Base-by-base conservation (phyloP, 768 basidiomycete genomes). In the Cyathus striatus region DNA sequence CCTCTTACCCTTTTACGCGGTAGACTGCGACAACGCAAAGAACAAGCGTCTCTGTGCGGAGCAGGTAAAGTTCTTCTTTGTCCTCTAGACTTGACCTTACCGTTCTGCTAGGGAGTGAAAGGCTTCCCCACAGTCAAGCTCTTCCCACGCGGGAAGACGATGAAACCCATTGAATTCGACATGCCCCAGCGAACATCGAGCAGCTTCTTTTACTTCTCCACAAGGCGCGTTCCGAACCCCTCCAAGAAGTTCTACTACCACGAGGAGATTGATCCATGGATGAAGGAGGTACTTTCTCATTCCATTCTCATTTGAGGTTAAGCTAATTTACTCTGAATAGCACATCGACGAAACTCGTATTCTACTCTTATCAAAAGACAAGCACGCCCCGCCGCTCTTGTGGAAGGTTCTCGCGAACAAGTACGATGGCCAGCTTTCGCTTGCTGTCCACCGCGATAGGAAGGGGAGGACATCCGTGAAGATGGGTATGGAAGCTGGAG, bases 81-180 rank as follows among this genome's bases (percentile, higher is more conserved):
- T n/a, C n/a, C 25, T 23, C 16, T 10, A 32, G 16, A 10, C 7
- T 17, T 10, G 16, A 16, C 13, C 9, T 3, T 18, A 14, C 21
- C 25, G 37, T 14, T 38, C n/a, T 26, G 21, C 10, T 49, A 83
- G 76, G 81, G 81, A 12, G 78, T 96, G 17, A 72, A 93, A 63
- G 93, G 93, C 2, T 97, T 93, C 75, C 93, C 93, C 2, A 96
- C 93, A 2, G 70, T 97, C 60, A 97, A 97, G 79, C 64, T 88
- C 2, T 97, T 85, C 67, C 90, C 93, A 9, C 75, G 85, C 32
- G 93, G 92, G 6, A 70, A 67, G 6, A 69, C 78, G 41, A 58
- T 78, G 2, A 69, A 76, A 1, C 73, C 87, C 1, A 73, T 86
- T 48, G 64, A 72, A 16, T 95, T 85, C 56, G 78, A 89, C 0